Evolutionary conservation across 345 rosid genomes (phyloP).

Genomic region (Eucalyptus globulus): DNA sequence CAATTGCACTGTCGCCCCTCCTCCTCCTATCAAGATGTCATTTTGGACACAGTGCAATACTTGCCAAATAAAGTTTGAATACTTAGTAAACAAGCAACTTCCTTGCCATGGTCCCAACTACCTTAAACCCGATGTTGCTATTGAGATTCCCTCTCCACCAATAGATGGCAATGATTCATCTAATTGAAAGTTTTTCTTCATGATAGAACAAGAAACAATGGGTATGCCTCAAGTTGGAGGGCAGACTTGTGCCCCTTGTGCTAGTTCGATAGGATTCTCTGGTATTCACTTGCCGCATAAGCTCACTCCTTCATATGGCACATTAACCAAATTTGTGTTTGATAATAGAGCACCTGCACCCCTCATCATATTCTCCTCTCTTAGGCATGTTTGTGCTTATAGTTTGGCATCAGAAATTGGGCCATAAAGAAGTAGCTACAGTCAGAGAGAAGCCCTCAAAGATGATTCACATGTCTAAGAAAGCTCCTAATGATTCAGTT

Average conservation of each 20-base stretch:
- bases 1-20: not conserved
- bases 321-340: not conserved
- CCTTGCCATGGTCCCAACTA: constrained; percentile 9
- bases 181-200: not conserved
- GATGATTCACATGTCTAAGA: not conserved
- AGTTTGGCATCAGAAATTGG: constrained; percentile 1
- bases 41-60: constrained; percentile 37
- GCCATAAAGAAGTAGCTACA: not conserved
- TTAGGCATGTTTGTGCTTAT: not conserved
- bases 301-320: not conserved
- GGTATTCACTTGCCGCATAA: not conserved
- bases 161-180: constrained; percentile 1
- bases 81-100: constrained; percentile 9
- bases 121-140: constrained; percentile 8
- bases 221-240: not conserved
- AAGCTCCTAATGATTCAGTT: not conserved
- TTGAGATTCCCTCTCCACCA: constrained; percentile 17
- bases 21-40: not conserved
- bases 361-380: not conserved
- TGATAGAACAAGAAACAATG: not conserved
- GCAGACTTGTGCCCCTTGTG: not conserved
- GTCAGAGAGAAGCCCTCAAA: not conserved
- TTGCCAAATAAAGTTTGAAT: constrained; percentile 26
- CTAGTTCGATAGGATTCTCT: not conserved
- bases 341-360: not conserved